These are phyloP conservation scores for Angomonas desouzai DNA, from an alignment of 208 protist species.

Conservation along the genomic window DNA sequence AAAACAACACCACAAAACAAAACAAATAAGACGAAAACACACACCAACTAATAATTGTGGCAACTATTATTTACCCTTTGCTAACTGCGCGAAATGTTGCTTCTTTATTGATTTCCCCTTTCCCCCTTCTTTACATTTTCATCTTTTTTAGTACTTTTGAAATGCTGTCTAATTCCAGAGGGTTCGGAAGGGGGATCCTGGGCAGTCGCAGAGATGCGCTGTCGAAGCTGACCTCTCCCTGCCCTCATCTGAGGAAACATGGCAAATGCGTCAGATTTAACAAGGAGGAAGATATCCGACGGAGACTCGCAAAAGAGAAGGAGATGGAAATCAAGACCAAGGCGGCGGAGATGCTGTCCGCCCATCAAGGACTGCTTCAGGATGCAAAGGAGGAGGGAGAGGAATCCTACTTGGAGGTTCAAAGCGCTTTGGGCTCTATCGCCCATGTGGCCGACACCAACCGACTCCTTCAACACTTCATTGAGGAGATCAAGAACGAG, in stretches of 20 bases:
- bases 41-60: too few species aligned
- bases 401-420: neutral
- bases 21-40: too few species aligned
- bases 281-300: slow-evolving; percentile 38
- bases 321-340: slow-evolving; percentile 62
- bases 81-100: too few species aligned
- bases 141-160: neutral
- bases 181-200: slow-evolving; percentile 29
- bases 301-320: slow-evolving; percentile 35
- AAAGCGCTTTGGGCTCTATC: neutral
- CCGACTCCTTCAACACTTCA: slow-evolving; percentile 25
- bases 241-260: slow-evolving; percentile 25
- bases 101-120: neutral
- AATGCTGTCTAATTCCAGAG: slow-evolving; percentile 72
- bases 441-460: neutral
- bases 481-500: slow-evolving; percentile 72
- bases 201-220: slow-evolving; percentile 31
- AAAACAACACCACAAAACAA: too few species aligned
- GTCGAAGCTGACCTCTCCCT: slow-evolving; percentile 30
- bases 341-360: slow-evolving; percentile 48
- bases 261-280: slow-evolving; percentile 42
- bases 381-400: slow-evolving; percentile 17
- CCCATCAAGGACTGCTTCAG: slow-evolving; percentile 53
- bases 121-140: slow-evolving; percentile 1
- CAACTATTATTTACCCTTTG: too few species aligned